Evolutionary conservation across 805 yeast species (phyloP).

Genomic region (Yarrowia sp.): DNA sequence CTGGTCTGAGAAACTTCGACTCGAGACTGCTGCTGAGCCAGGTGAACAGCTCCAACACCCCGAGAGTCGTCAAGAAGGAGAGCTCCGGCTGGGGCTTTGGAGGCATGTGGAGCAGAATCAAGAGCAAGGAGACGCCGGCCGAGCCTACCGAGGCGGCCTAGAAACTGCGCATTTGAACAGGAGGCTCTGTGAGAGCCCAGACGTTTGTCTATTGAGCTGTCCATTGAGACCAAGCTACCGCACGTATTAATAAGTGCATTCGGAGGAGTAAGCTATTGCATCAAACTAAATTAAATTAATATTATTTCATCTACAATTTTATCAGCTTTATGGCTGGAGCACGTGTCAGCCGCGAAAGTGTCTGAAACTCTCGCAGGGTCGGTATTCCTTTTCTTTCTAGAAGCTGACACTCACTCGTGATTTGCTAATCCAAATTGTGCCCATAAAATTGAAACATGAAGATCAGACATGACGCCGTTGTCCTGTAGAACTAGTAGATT

Average conservation of each 20-base stretch:
- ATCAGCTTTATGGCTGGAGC: too few species aligned
- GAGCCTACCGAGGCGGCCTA: not conserved
- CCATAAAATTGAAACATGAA: too few species aligned
- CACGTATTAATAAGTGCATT: not conserved
- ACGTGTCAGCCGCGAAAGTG: too few species aligned
- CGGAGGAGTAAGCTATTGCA: constrained; percentile 3
- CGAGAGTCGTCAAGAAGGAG: not conserved
- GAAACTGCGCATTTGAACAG: too few species aligned
- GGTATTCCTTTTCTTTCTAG: too few species aligned
- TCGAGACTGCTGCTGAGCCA: not conserved
- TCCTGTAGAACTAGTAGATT: too few species aligned
- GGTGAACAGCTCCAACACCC: not conserved
- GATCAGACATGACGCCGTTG: too few species aligned
- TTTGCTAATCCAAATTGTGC: too few species aligned
- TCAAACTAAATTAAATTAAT: not conserved
- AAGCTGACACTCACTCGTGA: too few species aligned
- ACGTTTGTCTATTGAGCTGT: not conserved
- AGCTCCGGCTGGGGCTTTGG: constrained; percentile 22
- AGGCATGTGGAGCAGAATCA: constrained; percentile 7
- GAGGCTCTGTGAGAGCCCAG: not conserved
- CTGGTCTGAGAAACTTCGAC: not conserved
- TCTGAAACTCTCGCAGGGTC: too few species aligned
- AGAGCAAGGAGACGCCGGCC: not conserved
- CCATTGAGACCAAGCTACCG: not conserved
- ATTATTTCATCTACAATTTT: too few species aligned